These are phyloP conservation scores for Incumbomyces lentus DNA, from an alignment of 2,329 filamentous ascomycete species.

Conservation along the genomic window DNA sequence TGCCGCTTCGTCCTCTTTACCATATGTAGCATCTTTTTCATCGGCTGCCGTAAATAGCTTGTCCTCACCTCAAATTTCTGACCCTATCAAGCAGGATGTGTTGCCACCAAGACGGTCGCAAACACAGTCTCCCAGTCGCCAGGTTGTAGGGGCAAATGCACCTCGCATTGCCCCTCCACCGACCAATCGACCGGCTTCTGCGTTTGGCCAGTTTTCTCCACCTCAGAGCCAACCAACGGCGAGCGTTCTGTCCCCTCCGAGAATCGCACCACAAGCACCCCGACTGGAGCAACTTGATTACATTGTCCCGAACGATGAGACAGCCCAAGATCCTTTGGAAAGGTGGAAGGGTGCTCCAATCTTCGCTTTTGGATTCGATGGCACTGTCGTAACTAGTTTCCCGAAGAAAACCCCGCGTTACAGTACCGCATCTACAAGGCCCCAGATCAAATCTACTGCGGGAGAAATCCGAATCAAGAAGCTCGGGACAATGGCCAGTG, in stretches of 20 bases:
- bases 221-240: conserved; percentile 4
- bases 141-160: conserved; percentile 39
- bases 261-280: conserved; percentile 25
- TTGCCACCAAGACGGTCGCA: conserved; percentile 40
- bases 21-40: conserved; percentile 20
- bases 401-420: conserved; percentile 84
- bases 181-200: conserved; percentile 41
- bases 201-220: conserved; percentile 36
- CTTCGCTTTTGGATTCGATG: conserved; percentile 80
- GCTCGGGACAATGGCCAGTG: conserved; percentile 61
- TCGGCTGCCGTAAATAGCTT: conserved; percentile 7
- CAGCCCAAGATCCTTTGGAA: conserved; percentile 62
- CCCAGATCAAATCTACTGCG: conserved; percentile 70
- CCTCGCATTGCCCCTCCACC: conserved; percentile 36
- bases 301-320: conserved; percentile 46
- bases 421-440: conserved; percentile 58
- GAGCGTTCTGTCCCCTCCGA: conserved; percentile 23
- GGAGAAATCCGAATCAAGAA: conserved; percentile 73
- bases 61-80: not conserved
- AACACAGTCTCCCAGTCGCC: conserved; percentile 50
- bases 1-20: not conserved
- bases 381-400: conserved; percentile 71
- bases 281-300: conserved; percentile 43
- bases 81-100: conserved; percentile 4
- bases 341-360: conserved; percentile 86